Base-by-base conservation (phyloP, 192 early-diverging fungal genomes). In the Diversispora eburnea region DNA sequence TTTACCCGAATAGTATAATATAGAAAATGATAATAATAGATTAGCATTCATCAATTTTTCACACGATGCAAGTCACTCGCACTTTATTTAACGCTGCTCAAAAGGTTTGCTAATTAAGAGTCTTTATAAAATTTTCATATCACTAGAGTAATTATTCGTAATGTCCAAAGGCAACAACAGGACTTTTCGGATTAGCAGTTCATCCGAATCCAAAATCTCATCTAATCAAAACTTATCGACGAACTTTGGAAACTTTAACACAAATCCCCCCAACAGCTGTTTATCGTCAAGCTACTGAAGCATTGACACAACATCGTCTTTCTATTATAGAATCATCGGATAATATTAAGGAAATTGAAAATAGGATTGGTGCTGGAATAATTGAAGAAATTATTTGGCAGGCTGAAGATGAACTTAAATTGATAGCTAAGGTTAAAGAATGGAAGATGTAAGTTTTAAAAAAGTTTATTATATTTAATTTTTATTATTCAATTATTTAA, bases 321-420 rank as follows among this genome's bases (percentile, higher is more conserved):
- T 82, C 77, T 51, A 81, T 95, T 72, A 91, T 92, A 25, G 86
- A 96, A 78, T 77, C 83, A 46, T 89, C 87, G 66, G 88, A 91
- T 71, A 88, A 93, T 67, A 79, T 91, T 55, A 58, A 74, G 54
- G 85, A 87, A 76, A 94, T 96, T 76, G 96, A 98, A 83, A 69
- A 86, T 75, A 77, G 87, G 56, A 83, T 96, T 43, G 82, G 82
- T 74, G 87, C 82, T 46, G 95, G 95, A 43, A 92, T 94, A 82
- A 92, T 98, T 74, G 96, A 98, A 80, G 94, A 98, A 85, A 82
- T 98, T 5, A 90, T 97, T 70, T 75, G 80, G 49, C 92, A 92
- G 77, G 96, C 96, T 8, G 84, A 94, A 72, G 93, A 93, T 57
- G 96, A 98, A 79, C 83, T 94, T 67, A 88, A 86, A 73, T 83